Evolutionary conservation across 192 early-diverging fungal genomes (phyloP).

Genomic region (Powellomyces hirtus): DNA sequence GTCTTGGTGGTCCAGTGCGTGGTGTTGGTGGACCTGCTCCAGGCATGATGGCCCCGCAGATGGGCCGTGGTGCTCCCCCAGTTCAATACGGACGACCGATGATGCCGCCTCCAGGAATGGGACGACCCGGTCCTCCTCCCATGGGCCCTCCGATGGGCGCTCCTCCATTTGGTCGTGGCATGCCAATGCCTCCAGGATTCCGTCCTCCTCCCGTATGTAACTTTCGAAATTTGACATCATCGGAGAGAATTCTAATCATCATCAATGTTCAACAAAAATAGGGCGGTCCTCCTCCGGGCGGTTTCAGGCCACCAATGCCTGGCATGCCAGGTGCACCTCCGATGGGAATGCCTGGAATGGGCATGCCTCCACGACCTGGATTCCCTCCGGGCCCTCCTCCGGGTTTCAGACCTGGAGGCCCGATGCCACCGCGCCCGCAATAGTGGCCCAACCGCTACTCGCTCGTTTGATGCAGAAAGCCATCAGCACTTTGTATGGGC

Average conservation of each 20-base stretch:
- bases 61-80: slow-evolving; percentile 63
- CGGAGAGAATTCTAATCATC: not conserved
- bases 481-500: too few relatives aligned
- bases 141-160: slow-evolving; percentile 43
- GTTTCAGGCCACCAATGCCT: slow-evolving; percentile 51
- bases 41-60: slow-evolving; percentile 83
- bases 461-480: too few relatives aligned
- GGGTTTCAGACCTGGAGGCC: slow-evolving; percentile 40
- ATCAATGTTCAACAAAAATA: not conserved
- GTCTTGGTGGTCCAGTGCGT: slow-evolving; percentile 40
- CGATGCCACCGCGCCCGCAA: too few relatives aligned
- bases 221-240: not conserved
- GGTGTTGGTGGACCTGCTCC: slow-evolving; percentile 93
- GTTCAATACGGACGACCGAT: slow-evolving; percentile 64
- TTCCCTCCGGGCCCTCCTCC: slow-evolving; percentile 47
- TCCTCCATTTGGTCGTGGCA: slow-evolving; percentile 29
- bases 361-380: slow-evolving; percentile 38
- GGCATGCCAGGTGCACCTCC: slow-evolving; percentile 64
- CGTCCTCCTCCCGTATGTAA: slow-evolving; percentile 43
- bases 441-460: too few relatives aligned
- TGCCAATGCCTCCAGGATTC: slow-evolving; percentile 60
- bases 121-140: slow-evolving; percentile 2
- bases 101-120: slow-evolving; percentile 29
- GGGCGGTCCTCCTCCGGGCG: slow-evolving; percentile 52
- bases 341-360: slow-evolving; percentile 58